Conservation (phyloP, 495 filamentous ascomycete genomes). For the Penicillium simplicissimum region DNA sequence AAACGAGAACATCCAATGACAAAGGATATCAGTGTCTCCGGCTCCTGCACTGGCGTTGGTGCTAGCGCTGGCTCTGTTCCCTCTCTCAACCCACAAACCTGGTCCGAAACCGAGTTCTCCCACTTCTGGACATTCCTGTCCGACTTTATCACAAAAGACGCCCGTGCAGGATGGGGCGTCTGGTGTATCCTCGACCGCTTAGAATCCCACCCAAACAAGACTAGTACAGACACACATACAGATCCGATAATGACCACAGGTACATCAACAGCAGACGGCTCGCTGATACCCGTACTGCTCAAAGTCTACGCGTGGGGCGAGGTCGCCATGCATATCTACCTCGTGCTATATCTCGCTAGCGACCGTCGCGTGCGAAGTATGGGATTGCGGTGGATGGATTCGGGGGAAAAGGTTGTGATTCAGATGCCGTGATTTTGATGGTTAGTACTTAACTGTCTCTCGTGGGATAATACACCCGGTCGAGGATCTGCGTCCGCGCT, state of each 20-base stretch:
- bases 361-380: slow-evolving; percentile 54
- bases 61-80: not conserved
- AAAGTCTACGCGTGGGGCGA: slow-evolving; percentile 69
- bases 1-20: not conserved
- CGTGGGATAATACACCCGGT: too few relatives aligned
- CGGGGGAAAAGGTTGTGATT: slow-evolving; percentile 50
- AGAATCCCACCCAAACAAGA: not conserved
- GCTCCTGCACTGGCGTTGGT: not conserved
- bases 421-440: slow-evolving; percentile 34
- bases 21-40: not conserved
- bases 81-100: not conserved
- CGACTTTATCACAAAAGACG: slow-evolving; percentile 55
- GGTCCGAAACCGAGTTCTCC: slow-evolving; percentile 24
- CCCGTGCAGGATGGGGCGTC: slow-evolving; percentile 68
- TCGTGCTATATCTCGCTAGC: slow-evolving; percentile 65
- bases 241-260: not conserved
- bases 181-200: slow-evolving; percentile 46
- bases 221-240: not conserved
- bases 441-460: too few relatives aligned
- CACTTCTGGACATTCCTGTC: slow-evolving; percentile 64
- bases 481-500: too few relatives aligned
- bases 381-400: slow-evolving; percentile 60
- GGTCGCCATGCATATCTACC: slow-evolving; percentile 61
- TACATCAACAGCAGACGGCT: not conserved
- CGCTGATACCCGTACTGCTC: slow-evolving; percentile 21